phyloP scores from a whole-genome alignment of 768 basidiomycete genomes.

The Hemileccinum impolitum region DNA sequence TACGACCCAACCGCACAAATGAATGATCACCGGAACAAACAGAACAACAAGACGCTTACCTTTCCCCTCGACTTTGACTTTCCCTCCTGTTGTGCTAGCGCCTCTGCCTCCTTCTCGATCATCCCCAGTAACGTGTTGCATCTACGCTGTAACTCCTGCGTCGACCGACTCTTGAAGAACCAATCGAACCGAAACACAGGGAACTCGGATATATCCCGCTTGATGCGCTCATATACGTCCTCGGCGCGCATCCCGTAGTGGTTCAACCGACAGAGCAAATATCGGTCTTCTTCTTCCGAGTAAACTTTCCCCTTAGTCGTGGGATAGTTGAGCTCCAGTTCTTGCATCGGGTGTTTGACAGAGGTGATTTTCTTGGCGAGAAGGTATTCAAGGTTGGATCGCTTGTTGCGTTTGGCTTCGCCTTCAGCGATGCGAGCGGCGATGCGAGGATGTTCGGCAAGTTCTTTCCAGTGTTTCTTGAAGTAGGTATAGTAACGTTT shows the following conservation, averaged over 20 bases:
- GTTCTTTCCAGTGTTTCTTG: constrained; percentile 84
- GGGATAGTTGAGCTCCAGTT: constrained; percentile 92
- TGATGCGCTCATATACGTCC: constrained; percentile 92
- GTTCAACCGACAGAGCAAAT: constrained; percentile 83
- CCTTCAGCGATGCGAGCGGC: constrained; percentile 84
- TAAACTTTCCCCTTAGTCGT: constrained; percentile 97
- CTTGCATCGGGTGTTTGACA: constrained; percentile 35
- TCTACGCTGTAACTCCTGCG: constrained; percentile 82
- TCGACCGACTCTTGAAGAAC: constrained; percentile 89
- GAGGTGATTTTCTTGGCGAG: too few species aligned
- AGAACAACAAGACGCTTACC: constrained; percentile 36
- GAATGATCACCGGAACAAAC: neutral
- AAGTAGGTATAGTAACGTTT: constrained; percentile 65
- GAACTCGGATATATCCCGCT: constrained; percentile 94
- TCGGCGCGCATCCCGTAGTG: constrained; percentile 88
- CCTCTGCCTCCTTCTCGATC: constrained; percentile 87
- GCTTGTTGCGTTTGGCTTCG: constrained; percentile 69
- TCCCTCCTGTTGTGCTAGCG: constrained; percentile 62
- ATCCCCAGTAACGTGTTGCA: constrained; percentile 85
- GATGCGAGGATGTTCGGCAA: constrained; percentile 69
- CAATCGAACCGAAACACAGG: constrained; percentile 97
- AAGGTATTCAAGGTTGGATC: constrained; percentile 31
- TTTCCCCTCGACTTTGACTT: constrained; percentile 66
- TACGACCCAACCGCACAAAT: constrained; percentile 22
- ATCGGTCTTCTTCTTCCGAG: constrained; percentile 95